Conservation (phyloP, 176 grass and related monocot genomes). For the Lolium multiflorum region DNA sequence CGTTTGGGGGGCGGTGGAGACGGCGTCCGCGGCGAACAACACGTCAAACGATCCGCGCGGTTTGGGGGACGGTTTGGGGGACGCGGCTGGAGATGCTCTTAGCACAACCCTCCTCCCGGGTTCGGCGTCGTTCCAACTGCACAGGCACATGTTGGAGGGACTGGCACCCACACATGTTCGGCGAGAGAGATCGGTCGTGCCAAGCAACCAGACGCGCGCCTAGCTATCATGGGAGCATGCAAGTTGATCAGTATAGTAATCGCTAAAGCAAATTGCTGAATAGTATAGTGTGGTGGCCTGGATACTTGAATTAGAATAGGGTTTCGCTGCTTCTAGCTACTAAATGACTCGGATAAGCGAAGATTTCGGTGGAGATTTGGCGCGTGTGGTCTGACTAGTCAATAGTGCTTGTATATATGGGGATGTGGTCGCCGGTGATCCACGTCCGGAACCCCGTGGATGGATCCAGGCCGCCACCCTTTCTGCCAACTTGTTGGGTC, state of each 20-base stretch:
- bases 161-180: background rate
- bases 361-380: slow-evolving; percentile 33
- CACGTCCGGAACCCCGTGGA: slow-evolving; percentile 32
- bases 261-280: background rate
- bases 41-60: no score
- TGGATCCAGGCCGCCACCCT: background rate
- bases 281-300: background rate
- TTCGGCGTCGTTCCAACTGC: background rate
- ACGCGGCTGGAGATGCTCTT: no score
- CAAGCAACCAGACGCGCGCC: background rate
- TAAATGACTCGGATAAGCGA: slow-evolving; percentile 27
- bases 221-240: background rate
- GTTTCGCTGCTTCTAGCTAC: slow-evolving; percentile 37
- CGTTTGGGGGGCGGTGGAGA: no score
- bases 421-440: slow-evolving; percentile 27
- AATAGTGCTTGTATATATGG: no score
- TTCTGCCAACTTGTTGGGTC: slow-evolving; percentile 24
- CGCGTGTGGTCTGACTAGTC: slow-evolving; percentile 7
- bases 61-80: no score
- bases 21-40: no score
- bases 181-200: background rate
- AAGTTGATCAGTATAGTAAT: background rate
- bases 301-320: slow-evolving; percentile 17
- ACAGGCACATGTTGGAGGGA: slow-evolving; percentile 23
- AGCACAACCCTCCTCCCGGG: no score